A percentile compares a stretch with the other conserved stretches of the same genome.
phyloP scores from a whole-genome alignment of 495 filamentous ascomycete species.

The Polyplosphaeria fusca region DNA sequence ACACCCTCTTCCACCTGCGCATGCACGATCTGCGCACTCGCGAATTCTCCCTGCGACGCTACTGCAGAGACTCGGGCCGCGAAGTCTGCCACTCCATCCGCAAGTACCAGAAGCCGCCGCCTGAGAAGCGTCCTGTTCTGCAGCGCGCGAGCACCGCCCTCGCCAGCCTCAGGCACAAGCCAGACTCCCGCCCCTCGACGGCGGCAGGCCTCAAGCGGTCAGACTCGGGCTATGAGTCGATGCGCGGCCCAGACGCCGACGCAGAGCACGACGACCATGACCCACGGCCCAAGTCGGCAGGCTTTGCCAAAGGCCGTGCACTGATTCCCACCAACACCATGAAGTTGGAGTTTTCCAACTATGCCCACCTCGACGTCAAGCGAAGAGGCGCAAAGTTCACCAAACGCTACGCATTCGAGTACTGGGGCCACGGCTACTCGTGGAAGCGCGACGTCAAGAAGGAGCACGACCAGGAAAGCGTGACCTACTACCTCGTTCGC shows the following conservation, averaged over 20 bases:
- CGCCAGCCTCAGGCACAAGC: constrained; percentile 60
- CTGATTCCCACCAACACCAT: constrained; percentile 65
- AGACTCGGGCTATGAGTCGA: constrained; percentile 60
- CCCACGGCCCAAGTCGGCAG: constrained; percentile 37
- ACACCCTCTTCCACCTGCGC: constrained; percentile 89
- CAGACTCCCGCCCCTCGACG: constrained; percentile 48
- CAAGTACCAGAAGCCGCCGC: constrained; percentile 58
- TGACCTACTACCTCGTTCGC: constrained; percentile 76
- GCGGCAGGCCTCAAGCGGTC: constrained; percentile 48
- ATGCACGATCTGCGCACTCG: constrained; percentile 89
- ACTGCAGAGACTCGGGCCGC: constrained; percentile 87
- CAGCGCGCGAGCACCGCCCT: constrained; percentile 64
- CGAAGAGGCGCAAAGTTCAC: constrained; percentile 64
- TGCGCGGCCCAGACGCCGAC: constrained; percentile 36
- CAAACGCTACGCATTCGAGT: constrained; percentile 86
- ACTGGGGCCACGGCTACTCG: constrained; percentile 81
- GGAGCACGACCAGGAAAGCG: constrained; percentile 55
- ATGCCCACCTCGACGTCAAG: constrained; percentile 83
- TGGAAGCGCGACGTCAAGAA: constrained; percentile 75
- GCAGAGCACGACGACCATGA: constrained; percentile 50
- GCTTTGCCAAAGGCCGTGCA: constrained; percentile 33
- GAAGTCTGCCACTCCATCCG: constrained; percentile 85
- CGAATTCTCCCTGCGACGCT: constrained; percentile 86
- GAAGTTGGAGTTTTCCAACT: constrained; percentile 94
- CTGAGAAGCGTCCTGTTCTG: constrained; percentile 52